phyloP scores from a whole-genome alignment of 2,329 filamentous ascomycete genomes.

The Microdochium trichocladiopsis region DNA sequence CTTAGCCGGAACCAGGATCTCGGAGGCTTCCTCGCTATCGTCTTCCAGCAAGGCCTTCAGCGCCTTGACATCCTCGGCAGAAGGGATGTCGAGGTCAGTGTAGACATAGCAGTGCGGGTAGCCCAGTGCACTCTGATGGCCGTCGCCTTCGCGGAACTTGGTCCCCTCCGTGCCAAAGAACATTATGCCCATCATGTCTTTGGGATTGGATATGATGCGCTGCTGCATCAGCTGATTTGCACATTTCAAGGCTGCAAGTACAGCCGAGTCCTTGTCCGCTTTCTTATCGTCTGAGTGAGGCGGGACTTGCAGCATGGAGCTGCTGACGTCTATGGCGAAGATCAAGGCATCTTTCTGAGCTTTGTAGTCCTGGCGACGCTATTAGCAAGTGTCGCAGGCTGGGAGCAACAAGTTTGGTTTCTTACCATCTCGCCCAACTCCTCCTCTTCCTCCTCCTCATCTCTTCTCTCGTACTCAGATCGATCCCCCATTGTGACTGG shows the following conservation, averaged over 20 bases:
- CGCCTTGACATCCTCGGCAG: slow-evolving; percentile 77
- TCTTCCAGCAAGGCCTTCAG: slow-evolving; percentile 73
- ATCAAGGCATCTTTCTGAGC: slow-evolving; percentile 95
- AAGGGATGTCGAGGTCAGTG: slow-evolving; percentile 79
- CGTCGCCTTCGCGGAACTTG: slow-evolving; percentile 65
- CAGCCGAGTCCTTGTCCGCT: slow-evolving; percentile 68
- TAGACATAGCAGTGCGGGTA: slow-evolving; percentile 93
- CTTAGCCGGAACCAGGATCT: slow-evolving; percentile 62
- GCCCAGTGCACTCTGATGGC: slow-evolving; percentile 46
- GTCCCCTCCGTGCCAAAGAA: slow-evolving; percentile 86
- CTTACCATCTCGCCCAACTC: slow-evolving; percentile 58
- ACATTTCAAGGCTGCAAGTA: slow-evolving; percentile 82
- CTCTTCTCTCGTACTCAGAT: slow-evolving; percentile 39
- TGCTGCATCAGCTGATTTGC: slow-evolving; percentile 96
- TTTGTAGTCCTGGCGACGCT: slow-evolving; percentile 84
- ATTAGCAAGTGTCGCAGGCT: slow-evolving; percentile 4
- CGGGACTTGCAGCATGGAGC: slow-evolving; percentile 73
- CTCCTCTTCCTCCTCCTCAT: slow-evolving; percentile 63
- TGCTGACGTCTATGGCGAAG: slow-evolving; percentile 87
- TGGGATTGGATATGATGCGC: slow-evolving; percentile 93
- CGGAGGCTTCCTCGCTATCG: slow-evolving; percentile 56
- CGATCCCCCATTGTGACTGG: slow-evolving; percentile 2
- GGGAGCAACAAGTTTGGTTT: neutral
- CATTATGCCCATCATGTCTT: slow-evolving; percentile 93
- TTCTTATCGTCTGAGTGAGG: slow-evolving; percentile 63